Evolutionary conservation across 352 stramenopile species (phyloP), one percentile per base, ranked within the genome.

Genomic region (Saprolegnia parasitica): DNA sequence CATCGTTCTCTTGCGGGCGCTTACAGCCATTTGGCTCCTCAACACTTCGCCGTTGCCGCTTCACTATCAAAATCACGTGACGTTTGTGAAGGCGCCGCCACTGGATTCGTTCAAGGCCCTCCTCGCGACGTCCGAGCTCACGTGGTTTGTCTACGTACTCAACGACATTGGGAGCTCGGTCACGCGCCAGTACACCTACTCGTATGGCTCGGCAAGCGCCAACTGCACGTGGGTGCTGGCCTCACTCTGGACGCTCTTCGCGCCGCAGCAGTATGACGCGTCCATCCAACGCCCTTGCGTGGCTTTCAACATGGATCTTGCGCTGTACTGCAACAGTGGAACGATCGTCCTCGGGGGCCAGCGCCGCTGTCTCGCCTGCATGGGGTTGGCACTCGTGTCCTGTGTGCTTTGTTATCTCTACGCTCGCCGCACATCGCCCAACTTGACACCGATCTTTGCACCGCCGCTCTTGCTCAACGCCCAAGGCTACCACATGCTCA

Each of bases 401-500:
- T 46, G 35, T 47, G 18, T 64, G 16, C 1, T 46, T 24, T 49
- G 56, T 3, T 64, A 64, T 10, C 16, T 47, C 1, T 42, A 20
- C 3, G 56, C 18, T 1, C 56, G 56, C 24, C 47, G 47, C 2
- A 5, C n/a, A 5, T 29, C n/a, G 5, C n/a, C 24, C 2, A 23
- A 55, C 5, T 23, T 55, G 47, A 29, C 47, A 55, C n/a, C 47
- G 5, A 23, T 29, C 5, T 55, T 55, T 29, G 5, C 47, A 5
- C n/a, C 47, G 2, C 47, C 62, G 50, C 62, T 68, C 46, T 29
- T 68, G 26, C 26, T 68, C 16, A 26, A 39, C 16, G 21, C 62
- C 23, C 62, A 56, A 42, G 62, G 35, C 40, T 56, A 68, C 18
- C 56, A 68, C 62, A 58, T 68, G 21, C 29, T 68, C 9, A 32